Evolutionary conservation across 257 asterid species (phyloP), one percentile per base, ranked within the genome.

Genomic region (Solanum clarkiae): DNA sequence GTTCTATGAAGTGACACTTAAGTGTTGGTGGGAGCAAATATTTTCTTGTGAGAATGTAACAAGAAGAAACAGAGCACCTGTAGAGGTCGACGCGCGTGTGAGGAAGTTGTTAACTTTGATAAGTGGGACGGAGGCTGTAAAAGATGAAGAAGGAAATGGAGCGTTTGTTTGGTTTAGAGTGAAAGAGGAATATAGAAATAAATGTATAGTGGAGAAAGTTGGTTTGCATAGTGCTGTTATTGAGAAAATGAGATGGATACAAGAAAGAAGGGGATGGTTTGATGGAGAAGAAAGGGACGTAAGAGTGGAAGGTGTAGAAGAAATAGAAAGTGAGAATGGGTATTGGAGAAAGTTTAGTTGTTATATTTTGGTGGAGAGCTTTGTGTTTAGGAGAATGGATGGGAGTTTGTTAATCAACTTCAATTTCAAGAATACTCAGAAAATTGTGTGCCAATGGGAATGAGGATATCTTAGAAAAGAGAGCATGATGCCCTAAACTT

Each of bases 21-120:
- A 95, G 91, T 90, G 85, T 44, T 93, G 98, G 98, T 95, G 98
- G 98, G 98, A 95, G 82, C 86, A 86, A 84, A 90, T 95, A 77
- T 91, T 90, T 44, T 81, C 85, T 1, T 89, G 88, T 29, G 92
- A 91, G 69, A 94, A 93, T 11, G 90, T 86, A 47, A 82, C 88
- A 14, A 24, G 62, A 15, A 40, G 17, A 17, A 63, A 53, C 11
- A 26, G 24, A 53, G 83, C 83, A 9, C 66, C 17, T 0, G 94
- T 94, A 44, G 89, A 56, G 4, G 87, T 95, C 17, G 87, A 92
- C 84, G 90, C 90, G 5, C 84, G 88, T 14, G 93, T 95, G 77
- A 93, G 84, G 85, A 93, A 91, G 87, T 66, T 91, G 87, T n/a
- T 89, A 14, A 89, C 93, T 69, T 40, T 89, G n/a, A 90, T 92